Evolutionary conservation across 2,329 filamentous ascomycete species (phyloP), one percentile per base, ranked within the genome.

Genomic region (Aspergillus cejpii): DNA sequence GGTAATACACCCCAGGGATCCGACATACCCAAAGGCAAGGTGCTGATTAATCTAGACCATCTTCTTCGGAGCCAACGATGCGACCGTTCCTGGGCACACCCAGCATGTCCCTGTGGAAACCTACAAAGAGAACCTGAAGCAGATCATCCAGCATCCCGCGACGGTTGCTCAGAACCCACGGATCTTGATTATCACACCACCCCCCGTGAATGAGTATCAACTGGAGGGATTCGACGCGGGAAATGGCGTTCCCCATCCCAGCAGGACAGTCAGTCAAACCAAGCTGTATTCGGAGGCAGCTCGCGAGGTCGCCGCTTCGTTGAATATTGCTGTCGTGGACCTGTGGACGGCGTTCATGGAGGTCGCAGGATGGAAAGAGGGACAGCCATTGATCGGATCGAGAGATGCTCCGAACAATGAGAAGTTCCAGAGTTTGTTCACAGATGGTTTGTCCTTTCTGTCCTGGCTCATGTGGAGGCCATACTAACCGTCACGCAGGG

Each of bases 41-140:
- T 20, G 15, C 31, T 34, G 10, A 34, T n/a, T 2, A 8, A 11
- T 17, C 15, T 46, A 89, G 85, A 73, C 85, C 29, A 69, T 95
- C 47, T 83, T 94, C 53, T 82, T 96, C 48, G 92, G 92, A 14
- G 87, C 92, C 55, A 97, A 98, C 62, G 92, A 97, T 66, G 84
- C 91, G 3, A 82, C 82, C 43, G 65, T 94, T 3, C 77, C 80
- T 3, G 70, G 78, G 28, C 81, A 79, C 40, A 72, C 74, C 7
- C 92, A 97, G 66, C 81, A 91, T 63, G 78, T 97, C 6, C 79
- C 87, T 1, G 66, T 95, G n/a, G 76, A 83, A 1, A 69, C 80
- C 48, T 97, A 88, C 72, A 81, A 79, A 62, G 68, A 76, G 44
- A 94, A 95, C 60, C 68, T 95, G 38, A 74, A 66, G 51, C 73